Base-by-base conservation (phyloP, 1,284 basidiomycete genomes). In the Gomphus sp. region DNA sequence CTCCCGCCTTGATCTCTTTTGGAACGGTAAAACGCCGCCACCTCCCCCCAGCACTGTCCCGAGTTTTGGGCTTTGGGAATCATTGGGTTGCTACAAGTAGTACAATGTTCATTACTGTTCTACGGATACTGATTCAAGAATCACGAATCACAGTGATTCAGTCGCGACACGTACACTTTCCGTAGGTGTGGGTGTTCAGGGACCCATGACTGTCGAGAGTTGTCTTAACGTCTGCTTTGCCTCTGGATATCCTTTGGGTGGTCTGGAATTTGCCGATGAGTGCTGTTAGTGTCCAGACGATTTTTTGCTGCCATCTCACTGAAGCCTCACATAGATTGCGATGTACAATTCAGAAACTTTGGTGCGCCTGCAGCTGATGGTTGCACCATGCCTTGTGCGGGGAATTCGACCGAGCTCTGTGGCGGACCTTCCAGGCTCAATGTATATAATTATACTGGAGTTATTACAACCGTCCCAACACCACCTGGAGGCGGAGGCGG, bases 391-490 rank as follows among this genome's bases (percentile, higher is more conserved):
- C 65, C 76, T 6, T 88, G 85, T 64, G 70, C 70, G 1, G 85
- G 84, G 5, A 82, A 85, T 62, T 72, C 72, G 52, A 72, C 74
- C 2, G 78, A 86, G 65, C 80, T 80, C 58, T 89, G 88, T 64
- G 86, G 88, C 47, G 88, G 86, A 36, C 79, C 86, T 3, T 68
- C 81, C 63, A 68, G 75, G 48, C 67, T 82, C 43, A 78, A 77
- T 62, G 67, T 84, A 7, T 87, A 85, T 68, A 84, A 86, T 68
- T 86, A 80, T 63, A 86, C 83, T 44, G 82, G 82, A 0, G 78
- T 60, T 16, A 56, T 65, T 36, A 61, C 76, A 3, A 69, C 73
- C 52, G 74, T 81, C 37, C 77, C 81, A 11, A 68, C 75, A 8
- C 68, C 71, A 8, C 69, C 73, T 33, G 67, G 66, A 36, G 71